These are phyloP conservation scores for Thielaviopsis musarum DNA, from an alignment of 2,329 filamentous ascomycete genomes.

Conservation along the genomic window DNA sequence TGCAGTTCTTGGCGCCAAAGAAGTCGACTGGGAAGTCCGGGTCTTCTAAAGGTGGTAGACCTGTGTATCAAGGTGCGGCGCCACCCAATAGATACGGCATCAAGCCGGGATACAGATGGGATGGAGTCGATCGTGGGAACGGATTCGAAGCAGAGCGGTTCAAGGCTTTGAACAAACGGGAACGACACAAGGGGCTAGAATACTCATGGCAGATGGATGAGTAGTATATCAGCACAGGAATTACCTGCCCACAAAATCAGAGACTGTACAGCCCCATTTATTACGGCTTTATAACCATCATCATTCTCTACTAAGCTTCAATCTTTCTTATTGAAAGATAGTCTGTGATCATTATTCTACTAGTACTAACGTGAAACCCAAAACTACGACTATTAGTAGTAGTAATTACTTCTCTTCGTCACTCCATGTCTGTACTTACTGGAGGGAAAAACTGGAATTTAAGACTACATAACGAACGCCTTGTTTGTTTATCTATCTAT, in stretches of 20 bases:
- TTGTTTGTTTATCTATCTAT: background rate
- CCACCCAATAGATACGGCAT: slow-evolving; percentile 91
- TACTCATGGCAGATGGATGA: slow-evolving; percentile 97
- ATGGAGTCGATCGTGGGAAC: slow-evolving; percentile 86
- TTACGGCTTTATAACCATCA: too few species aligned
- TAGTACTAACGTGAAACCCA: too few species aligned
- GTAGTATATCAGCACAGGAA: slow-evolving; percentile 23
- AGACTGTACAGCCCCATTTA: too few species aligned
- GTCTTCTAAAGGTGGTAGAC: slow-evolving; percentile 28
- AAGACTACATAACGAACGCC: background rate
- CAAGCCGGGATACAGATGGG: slow-evolving; percentile 82
- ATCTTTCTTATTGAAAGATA: too few species aligned
- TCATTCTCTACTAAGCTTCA: too few species aligned
- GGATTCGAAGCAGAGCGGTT: slow-evolving; percentile 92
- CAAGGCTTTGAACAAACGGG: slow-evolving; percentile 63
- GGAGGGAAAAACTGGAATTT: background rate
- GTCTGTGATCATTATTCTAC: too few species aligned
- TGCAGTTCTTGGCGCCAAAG: slow-evolving; percentile 50
- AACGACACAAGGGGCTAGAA: slow-evolving; percentile 61
- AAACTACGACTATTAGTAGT: too few species aligned
- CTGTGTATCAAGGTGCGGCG: slow-evolving; percentile 61
- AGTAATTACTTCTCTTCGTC: background rate
- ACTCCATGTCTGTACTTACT: background rate
- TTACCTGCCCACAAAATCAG: too few species aligned
- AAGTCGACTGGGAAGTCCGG: slow-evolving; percentile 20